phyloP scores from a whole-genome alignment of 495 filamentous ascomycete genomes.

The Penicillium manginii region DNA sequence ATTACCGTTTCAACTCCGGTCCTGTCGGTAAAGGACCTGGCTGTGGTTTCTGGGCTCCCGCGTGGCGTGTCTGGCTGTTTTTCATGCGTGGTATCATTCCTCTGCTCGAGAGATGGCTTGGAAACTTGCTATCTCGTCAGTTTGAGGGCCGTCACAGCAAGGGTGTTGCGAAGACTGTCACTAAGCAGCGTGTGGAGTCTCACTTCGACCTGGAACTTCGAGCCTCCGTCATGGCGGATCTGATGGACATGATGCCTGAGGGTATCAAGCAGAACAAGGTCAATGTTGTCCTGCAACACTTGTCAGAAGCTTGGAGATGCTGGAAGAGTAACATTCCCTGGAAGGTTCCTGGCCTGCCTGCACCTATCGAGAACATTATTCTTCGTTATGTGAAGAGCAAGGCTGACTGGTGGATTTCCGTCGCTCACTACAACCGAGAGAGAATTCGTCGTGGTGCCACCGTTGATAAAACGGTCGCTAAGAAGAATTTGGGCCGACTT shows the following conservation, averaged over 20 bases:
- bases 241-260: slow-evolving; percentile 99
- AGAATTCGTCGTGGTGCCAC: slow-evolving; percentile 94
- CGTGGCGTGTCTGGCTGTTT: slow-evolving; percentile 99
- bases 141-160: slow-evolving; percentile 99
- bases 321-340: slow-evolving; percentile 99
- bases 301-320: slow-evolving; percentile 97
- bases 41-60: slow-evolving; percentile 99
- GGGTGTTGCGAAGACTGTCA: slow-evolving; percentile 98
- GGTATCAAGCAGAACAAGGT: slow-evolving; percentile 99
- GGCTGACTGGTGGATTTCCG: slow-evolving; percentile 99
- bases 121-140: slow-evolving; percentile 93
- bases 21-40: slow-evolving; percentile 98
- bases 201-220: slow-evolving; percentile 98
- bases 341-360: slow-evolving; percentile 96
- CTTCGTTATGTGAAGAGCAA: slow-evolving; percentile 98
- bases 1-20: slow-evolving; percentile 98
- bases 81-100: slow-evolving; percentile 99
- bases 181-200: slow-evolving; percentile 98
- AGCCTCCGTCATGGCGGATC: slow-evolving; percentile 97
- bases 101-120: slow-evolving; percentile 94
- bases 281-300: slow-evolving; percentile 95
- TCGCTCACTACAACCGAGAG: slow-evolving; percentile 98
- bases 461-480: slow-evolving; percentile 98
- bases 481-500: slow-evolving; percentile 96
- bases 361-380: slow-evolving; percentile 98